Evolutionary conservation across 441 rosid genomes (phyloP).

Genomic region (Rhodomyrtus psidioides): DNA sequence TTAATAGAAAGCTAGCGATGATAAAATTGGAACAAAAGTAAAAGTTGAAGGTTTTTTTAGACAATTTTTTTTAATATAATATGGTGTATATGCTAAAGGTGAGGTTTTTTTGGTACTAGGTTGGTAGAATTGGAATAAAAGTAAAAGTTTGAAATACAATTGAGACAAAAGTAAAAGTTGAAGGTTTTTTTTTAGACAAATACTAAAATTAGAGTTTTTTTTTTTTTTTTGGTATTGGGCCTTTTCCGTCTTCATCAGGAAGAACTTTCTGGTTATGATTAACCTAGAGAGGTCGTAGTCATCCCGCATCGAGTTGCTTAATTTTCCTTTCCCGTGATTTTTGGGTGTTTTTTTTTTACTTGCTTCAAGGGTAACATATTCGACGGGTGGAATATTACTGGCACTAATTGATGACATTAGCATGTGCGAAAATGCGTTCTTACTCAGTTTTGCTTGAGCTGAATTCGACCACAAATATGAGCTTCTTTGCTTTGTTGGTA

Average conservation of each 20-base stretch:
- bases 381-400: not conserved
- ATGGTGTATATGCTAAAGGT: too few relatives aligned
- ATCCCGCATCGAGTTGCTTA: not conserved
- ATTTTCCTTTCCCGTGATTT: not conserved
- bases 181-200: too few relatives aligned
- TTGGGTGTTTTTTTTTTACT: not conserved
- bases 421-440: not conserved
- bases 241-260: not conserved
- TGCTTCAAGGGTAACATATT: not conserved
- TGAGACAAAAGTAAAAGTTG: too few relatives aligned
- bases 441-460: not conserved
- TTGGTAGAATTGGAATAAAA: too few relatives aligned
- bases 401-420: not conserved
- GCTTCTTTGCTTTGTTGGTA: not conserved
- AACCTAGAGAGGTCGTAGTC: not conserved
- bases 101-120: too few relatives aligned
- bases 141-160: too few relatives aligned
- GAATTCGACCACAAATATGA: not conserved
- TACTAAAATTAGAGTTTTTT: too few relatives aligned
- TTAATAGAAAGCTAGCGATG: too few relatives aligned
- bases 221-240: too few relatives aligned
- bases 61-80: too few relatives aligned
- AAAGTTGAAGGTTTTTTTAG: too few relatives aligned
- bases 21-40: too few relatives aligned
- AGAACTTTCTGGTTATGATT: not conserved